These are phyloP conservation scores for Russula dissimulans DNA, from an alignment of 768 basidiomycete species.

Conservation along the genomic window DNA sequence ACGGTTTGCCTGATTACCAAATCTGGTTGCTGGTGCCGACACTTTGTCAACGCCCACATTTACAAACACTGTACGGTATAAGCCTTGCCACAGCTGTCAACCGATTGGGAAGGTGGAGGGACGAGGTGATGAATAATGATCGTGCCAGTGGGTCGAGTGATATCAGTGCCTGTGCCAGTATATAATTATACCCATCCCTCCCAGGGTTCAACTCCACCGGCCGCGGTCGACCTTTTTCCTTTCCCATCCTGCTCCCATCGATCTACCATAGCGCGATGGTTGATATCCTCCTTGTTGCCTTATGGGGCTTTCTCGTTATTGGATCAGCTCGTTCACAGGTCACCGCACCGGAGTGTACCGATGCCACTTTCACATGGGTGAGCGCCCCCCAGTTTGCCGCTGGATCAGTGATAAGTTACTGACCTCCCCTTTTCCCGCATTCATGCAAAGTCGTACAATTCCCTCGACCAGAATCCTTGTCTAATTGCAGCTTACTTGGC, in stretches of 20 bases:
- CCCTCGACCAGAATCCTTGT: constrained; percentile 11
- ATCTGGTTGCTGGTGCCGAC: too few relatives aligned
- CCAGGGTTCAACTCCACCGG: too few relatives aligned
- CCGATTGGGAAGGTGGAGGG: too few relatives aligned
- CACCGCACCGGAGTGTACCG: constrained; percentile 2
- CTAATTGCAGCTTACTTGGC: neutral
- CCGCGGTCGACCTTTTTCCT: neutral
- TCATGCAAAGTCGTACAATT: constrained; percentile 4
- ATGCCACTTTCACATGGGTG: constrained; percentile 3
- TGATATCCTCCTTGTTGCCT: neutral
- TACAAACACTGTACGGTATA: too few relatives aligned
- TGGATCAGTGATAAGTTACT: neutral
- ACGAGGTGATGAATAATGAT: too few relatives aligned
- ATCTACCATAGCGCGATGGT: neutral
- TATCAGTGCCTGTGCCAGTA: neutral
- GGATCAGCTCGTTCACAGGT: neutral
- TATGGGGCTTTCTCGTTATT: neutral
- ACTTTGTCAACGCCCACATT: too few relatives aligned
- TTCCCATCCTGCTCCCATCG: neutral
- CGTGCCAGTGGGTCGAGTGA: too few relatives aligned
- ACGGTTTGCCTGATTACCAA: too few relatives aligned
- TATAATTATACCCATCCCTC: neutral
- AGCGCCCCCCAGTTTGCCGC: neutral
- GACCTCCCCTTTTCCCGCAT: neutral
- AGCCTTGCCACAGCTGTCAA: too few relatives aligned